Conservation (phyloP, 371 early-diverging fungal species). For the Globomyces sp. region DNA sequence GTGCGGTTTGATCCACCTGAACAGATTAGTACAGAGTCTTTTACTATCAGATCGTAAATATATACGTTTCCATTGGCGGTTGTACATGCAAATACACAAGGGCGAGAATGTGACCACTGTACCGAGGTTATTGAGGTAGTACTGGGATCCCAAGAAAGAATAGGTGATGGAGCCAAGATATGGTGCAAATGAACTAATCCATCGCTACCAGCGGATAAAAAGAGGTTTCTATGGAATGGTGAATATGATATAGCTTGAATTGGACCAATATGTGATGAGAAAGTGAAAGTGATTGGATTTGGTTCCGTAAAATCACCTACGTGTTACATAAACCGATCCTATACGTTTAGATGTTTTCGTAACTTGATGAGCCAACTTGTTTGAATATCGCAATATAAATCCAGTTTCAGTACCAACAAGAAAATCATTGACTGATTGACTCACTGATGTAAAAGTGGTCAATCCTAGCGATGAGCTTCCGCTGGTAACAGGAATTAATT, state of each 20-base stretch:
- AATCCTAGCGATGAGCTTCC: slow-evolving; percentile 14
- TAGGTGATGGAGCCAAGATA: slow-evolving; percentile 22
- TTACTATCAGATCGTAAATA: slow-evolving; percentile 43
- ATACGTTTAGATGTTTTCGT: not conserved
- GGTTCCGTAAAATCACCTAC: not conserved
- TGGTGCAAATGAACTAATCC: slow-evolving; percentile 35
- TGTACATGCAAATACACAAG: slow-evolving; percentile 38
- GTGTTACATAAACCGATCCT: not conserved
- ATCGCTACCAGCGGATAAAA: slow-evolving; percentile 40
- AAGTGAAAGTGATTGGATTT: slow-evolving; percentile 37
- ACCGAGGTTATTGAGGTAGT: slow-evolving; percentile 20
- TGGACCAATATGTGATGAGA: slow-evolving; percentile 37
- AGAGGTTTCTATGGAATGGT: slow-evolving; percentile 41
- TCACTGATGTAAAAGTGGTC: slow-evolving; percentile 26
- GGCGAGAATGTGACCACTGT: slow-evolving; percentile 39
- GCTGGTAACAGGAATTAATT: slow-evolving; percentile 29
- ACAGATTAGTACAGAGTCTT: not conserved
- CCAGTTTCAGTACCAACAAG: slow-evolving; percentile 43
- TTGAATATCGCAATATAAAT: slow-evolving; percentile 25
- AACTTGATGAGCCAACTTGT: not conserved
- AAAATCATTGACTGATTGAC: slow-evolving; percentile 27
- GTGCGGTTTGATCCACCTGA: not conserved
- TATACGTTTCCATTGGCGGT: slow-evolving; percentile 31
- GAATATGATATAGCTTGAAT: slow-evolving; percentile 35
- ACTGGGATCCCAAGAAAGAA: slow-evolving; percentile 41